A percentile compares a stretch with the other conserved stretches of the same genome.
Evolutionary conservation across 2,329 filamentous ascomycete genomes (phyloP).

Genomic region (Colletotrichum simmondsii): DNA sequence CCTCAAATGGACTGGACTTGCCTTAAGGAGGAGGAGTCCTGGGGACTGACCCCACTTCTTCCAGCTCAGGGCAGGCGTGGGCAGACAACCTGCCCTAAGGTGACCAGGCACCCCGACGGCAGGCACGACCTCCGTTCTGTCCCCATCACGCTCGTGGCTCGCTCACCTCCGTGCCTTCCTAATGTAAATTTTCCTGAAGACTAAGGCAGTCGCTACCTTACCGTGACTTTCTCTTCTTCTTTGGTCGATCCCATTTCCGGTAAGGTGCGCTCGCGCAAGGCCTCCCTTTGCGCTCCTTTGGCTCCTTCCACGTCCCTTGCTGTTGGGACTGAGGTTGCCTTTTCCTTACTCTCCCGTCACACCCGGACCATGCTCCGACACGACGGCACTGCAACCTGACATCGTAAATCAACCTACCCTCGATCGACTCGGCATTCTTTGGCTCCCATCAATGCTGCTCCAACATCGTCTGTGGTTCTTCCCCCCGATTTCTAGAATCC

Average conservation of each 20-base stretch:
- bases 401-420: constrained; percentile 8
- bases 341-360: not conserved
- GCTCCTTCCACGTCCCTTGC: not conserved
- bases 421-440: not conserved
- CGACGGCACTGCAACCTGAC: constrained; percentile 9
- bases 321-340: not conserved
- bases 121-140: too few species aligned
- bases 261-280: not conserved
- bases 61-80: not conserved
- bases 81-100: too few species aligned
- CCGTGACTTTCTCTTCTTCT: not conserved
- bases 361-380: constrained; percentile 17
- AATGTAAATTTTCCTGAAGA: too few species aligned
- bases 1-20: not conserved
- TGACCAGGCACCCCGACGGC: too few species aligned
- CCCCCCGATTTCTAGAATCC: constrained; percentile 30
- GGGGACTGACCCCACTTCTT: not conserved
- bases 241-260: not conserved
- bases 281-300: not conserved
- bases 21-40: too few species aligned
- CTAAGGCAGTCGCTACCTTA: not conserved
- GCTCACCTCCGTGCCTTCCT: too few species aligned
- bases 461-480: constrained; percentile 8
- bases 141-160: too few species aligned
- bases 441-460: not conserved